phyloP scores from a whole-genome alignment of 352 stramenopile genomes.

The Globisporangium spiculum region DNA sequence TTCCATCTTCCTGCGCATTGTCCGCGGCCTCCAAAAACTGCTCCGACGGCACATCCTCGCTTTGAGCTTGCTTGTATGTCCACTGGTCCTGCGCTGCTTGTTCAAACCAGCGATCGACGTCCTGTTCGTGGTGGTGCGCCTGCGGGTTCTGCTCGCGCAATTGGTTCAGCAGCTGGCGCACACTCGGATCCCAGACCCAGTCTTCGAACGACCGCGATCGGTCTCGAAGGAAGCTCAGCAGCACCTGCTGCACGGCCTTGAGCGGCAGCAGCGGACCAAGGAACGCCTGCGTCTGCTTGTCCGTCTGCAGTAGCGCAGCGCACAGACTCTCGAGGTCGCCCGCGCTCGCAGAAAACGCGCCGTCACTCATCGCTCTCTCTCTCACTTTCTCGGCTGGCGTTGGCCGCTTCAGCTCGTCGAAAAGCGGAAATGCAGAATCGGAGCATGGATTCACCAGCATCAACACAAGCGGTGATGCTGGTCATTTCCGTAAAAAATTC shows the following conservation, averaged over 20 bases:
- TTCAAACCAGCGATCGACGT: slow-evolving; percentile 47
- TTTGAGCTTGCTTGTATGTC: slow-evolving; percentile 1
- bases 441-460: background rate
- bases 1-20: slow-evolving; percentile 52
- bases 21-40: slow-evolving; percentile 41
- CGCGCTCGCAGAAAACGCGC: slow-evolving; percentile 9
- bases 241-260: slow-evolving; percentile 60
- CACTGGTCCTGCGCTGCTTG: slow-evolving; percentile 27
- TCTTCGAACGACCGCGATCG: slow-evolving; percentile 58
- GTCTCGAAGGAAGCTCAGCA: slow-evolving; percentile 70
- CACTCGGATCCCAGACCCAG: slow-evolving; percentile 70
- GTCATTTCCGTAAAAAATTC: slow-evolving; percentile 10
- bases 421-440: slow-evolving; percentile 4
- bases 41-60: slow-evolving; percentile 19
- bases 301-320: slow-evolving; percentile 31
- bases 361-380: background rate
- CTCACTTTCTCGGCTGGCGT: background rate
- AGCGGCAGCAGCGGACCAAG: slow-evolving; percentile 57
- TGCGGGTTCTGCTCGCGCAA: slow-evolving; percentile 40
- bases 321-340: slow-evolving; percentile 41
- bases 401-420: slow-evolving; percentile 3
- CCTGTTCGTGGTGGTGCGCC: slow-evolving; percentile 22
- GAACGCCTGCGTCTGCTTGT: slow-evolving; percentile 54
- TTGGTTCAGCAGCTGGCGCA: slow-evolving; percentile 48
- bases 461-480: background rate